Percentiles rank a stretch among this genome's conserved stretches.
phyloP scores from a whole-genome alignment of 108 stramenopile species.

The Skeletonema tropicum region DNA sequence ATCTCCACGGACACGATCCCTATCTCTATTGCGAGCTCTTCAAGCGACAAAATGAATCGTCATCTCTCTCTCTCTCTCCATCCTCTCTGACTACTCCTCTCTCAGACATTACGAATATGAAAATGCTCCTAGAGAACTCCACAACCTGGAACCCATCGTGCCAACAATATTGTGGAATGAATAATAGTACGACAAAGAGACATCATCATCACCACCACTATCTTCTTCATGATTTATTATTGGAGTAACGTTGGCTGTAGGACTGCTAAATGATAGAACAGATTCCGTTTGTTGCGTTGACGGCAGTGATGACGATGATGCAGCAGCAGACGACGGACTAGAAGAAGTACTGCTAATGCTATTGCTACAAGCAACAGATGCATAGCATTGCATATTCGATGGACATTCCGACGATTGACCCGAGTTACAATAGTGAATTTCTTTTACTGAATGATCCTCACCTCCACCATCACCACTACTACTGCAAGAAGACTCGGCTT shows the following conservation, averaged over 20 bases:
- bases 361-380: background rate
- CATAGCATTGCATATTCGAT: background rate
- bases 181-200: background rate
- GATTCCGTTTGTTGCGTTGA: background rate
- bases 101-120: too few relatives aligned
- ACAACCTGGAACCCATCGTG: background rate
- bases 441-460: background rate
- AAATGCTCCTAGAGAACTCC: background rate
- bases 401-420: constrained; percentile 4
- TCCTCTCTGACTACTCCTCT: too few relatives aligned
- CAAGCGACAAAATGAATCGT: too few relatives aligned
- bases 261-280: background rate
- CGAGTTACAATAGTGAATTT: background rate
- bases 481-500: background rate
- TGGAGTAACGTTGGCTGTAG: background rate
- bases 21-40: too few relatives aligned
- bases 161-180: background rate
- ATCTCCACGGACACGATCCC: too few relatives aligned
- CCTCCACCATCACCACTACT: background rate
- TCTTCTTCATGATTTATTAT: background rate
- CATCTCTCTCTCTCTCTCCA: too few relatives aligned
- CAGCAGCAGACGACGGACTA: too few relatives aligned
- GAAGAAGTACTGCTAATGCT: too few relatives aligned
- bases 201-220: background rate
- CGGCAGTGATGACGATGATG: background rate